Evolutionary conservation across 2,329 filamentous ascomycete species (phyloP), one percentile per base, ranked within the genome.

Genomic region (Colletotrichum melonis): DNA sequence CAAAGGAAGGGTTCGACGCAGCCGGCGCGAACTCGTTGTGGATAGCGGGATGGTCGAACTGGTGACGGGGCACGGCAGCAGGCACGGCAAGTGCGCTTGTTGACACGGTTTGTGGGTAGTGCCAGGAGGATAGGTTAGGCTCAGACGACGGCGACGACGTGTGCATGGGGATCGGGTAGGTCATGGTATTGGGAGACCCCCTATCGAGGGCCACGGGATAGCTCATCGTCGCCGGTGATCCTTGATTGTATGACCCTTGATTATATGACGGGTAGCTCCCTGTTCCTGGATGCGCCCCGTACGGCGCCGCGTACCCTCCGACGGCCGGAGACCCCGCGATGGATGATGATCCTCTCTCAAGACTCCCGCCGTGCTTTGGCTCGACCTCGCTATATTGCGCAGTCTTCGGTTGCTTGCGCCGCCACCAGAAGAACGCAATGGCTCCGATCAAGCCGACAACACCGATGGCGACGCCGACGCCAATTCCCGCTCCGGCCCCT

Each of bases 401-500:
- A n/a, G 63, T 56, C 32, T 59, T 16, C 4, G 69, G 55, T 49
- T 70, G 70, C 14, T 62, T 67, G 22, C 77, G 78, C 28, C 78
- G 78, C 77, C 79, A 80, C 70, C 79, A 71, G 58, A 81, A 76
- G 73, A 81, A 77, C 30, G 75, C 74, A 3, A 69, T 62, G 8
- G 78, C 62, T 19, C 65, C 76, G 38, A 80, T 65, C 59, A 76
- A 65, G 52, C 73, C 76, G 35, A 82, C 68, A 49, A 79, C 75
- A 46, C 72, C 79, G 22, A 82, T 66, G 2, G 75, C 76, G 32
- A 76, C 77, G 24, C 79, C 80, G 30, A 81, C 75, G 7, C 78
- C 80, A 22, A 82, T 79, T n/a, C 80, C 81, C 6, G 80, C 80
- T 7, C 78, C 77, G 1, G 78, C 79, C 46, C 76, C 80, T 6